Evolutionary conservation across 2,329 filamentous ascomycete species (phyloP), one percentile per base, ranked within the genome.

Genomic region (Phaeosphaeriaceae sp.): DNA sequence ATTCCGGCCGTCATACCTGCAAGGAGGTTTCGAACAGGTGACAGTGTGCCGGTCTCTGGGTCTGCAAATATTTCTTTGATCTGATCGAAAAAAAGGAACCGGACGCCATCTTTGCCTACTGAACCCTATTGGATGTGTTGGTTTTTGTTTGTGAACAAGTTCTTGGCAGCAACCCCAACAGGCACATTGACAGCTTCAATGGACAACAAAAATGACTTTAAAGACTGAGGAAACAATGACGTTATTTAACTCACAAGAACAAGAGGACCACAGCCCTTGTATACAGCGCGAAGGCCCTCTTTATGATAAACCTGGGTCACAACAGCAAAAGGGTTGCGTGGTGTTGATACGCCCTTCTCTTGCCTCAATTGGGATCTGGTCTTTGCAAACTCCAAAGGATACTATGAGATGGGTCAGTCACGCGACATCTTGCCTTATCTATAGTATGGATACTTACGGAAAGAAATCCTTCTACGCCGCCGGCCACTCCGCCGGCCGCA

Each of bases 361-460:
- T 73, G 68, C 23, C 75, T 74, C n/a, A 86, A 74, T 55, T 87
- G 84, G 3, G 84, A 79, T 46, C 83, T 76, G 0, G 85, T 87
- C 70, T 88, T 88, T 45, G 85, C 84, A 58, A 87, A 88, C 63
- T 88, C 85, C 59, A 87, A 83, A 0, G 85, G 85, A 66, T 87
- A 87, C 68, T 72, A 46, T 13, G 4, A 3, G 6, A 26, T 2
- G 6, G 4, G 30, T 60, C 26, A 62, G 59, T 49, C 38, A 56
- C 36, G 40, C 36, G 50, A 51, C 38, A 37, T 20, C 3, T 16
- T 20, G 21, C 33, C 33, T 30, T 12, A 37, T 44, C 12, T 20
- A 28, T 35, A 2, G 7, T 6, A 15, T 33, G 38, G 29, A 26
- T 21, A 37, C 61, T 32, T 61, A 73, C 71, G 21, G 70, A 71